Percentiles rank a stretch among this genome's conserved stretches.
Evolutionary conservation across 2,329 filamentous ascomycete genomes (phyloP).

Genomic region (Penicillium sp.): DNA sequence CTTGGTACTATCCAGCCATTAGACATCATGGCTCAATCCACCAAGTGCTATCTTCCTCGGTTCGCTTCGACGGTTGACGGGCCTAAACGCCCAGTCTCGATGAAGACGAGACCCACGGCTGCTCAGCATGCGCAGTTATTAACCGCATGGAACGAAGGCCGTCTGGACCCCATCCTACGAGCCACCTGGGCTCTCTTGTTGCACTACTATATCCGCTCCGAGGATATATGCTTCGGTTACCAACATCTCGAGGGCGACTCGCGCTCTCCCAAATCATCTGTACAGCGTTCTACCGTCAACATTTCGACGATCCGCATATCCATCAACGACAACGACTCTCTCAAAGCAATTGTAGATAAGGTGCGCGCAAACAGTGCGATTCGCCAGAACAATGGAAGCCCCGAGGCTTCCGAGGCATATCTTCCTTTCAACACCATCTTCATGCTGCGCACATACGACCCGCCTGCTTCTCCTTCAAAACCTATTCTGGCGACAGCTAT

Average conservation of each 20-base stretch:
- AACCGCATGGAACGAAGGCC: slow-evolving; percentile 27
- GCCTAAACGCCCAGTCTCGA: slow-evolving; percentile 35
- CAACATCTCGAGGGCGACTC: slow-evolving; percentile 28
- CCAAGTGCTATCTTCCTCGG: slow-evolving; percentile 35
- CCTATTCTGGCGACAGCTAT: slow-evolving; percentile 28
- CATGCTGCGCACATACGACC: slow-evolving; percentile 32
- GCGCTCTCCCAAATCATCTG: slow-evolving; percentile 12
- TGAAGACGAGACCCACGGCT: slow-evolving; percentile 30
- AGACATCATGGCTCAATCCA: slow-evolving; percentile 26
- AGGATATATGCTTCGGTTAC: slow-evolving; percentile 49
- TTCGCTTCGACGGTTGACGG: slow-evolving; percentile 29
- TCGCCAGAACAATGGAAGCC: slow-evolving; percentile 9
- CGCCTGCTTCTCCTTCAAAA: slow-evolving; percentile 17
- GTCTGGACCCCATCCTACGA: slow-evolving; percentile 31
- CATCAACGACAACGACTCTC: slow-evolving; percentile 28
- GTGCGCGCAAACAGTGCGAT: slow-evolving; percentile 11
- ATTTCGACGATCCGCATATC: slow-evolving; percentile 25
- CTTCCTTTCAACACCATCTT: slow-evolving; percentile 36
- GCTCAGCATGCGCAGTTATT: slow-evolving; percentile 29
- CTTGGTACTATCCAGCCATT: neutral
- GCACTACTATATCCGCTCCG: slow-evolving; percentile 44
- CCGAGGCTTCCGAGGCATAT: slow-evolving; percentile 16
- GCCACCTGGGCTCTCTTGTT: slow-evolving; percentile 48
- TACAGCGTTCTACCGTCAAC: slow-evolving; percentile 17
- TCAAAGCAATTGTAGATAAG: slow-evolving; percentile 28